phyloP scores from a whole-genome alignment of 495 filamentous ascomycete genomes.

The Peziza echinospora region DNA sequence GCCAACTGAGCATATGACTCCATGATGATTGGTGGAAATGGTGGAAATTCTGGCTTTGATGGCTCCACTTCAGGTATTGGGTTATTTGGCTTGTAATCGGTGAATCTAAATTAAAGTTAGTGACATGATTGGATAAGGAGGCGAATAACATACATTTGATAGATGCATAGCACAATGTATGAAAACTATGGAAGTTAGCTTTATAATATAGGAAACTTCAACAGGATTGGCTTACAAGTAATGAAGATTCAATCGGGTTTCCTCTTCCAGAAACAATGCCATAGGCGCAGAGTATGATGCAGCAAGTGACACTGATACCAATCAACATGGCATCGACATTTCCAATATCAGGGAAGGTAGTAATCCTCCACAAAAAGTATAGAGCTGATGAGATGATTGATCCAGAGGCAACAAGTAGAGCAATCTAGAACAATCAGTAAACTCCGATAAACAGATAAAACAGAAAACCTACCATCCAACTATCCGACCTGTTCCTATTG shows the following conservation, averaged over 20 bases:
- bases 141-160: conserved; percentile 43
- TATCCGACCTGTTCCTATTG: conserved; percentile 69
- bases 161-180: conserved; percentile 90
- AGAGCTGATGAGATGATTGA: conserved; percentile 81
- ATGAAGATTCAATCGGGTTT: conserved; percentile 85
- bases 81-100: conserved; percentile 65
- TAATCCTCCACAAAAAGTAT: conserved; percentile 91
- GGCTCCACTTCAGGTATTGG: conserved; percentile 26
- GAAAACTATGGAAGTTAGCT: conserved; percentile 35
- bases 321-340: conserved; percentile 90
- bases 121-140: background rate
- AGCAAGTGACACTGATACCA: conserved; percentile 73
- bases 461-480: conserved; percentile 63
- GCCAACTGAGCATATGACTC: conserved; percentile 87
- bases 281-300: conserved; percentile 77
- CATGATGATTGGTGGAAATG: conserved; percentile 91
- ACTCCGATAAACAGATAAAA: conserved; percentile 1
- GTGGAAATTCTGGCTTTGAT: conserved; percentile 63
- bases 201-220: background rate
- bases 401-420: conserved; percentile 64
- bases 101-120: conserved; percentile 35
- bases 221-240: conserved; percentile 28
- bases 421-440: conserved; percentile 36
- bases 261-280: conserved; percentile 87
- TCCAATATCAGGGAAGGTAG: conserved; percentile 74